Evolutionary conservation across 305 asterid species (phyloP), one percentile per base, ranked within the genome.

Genomic region (Fraxinus sp.): DNA sequence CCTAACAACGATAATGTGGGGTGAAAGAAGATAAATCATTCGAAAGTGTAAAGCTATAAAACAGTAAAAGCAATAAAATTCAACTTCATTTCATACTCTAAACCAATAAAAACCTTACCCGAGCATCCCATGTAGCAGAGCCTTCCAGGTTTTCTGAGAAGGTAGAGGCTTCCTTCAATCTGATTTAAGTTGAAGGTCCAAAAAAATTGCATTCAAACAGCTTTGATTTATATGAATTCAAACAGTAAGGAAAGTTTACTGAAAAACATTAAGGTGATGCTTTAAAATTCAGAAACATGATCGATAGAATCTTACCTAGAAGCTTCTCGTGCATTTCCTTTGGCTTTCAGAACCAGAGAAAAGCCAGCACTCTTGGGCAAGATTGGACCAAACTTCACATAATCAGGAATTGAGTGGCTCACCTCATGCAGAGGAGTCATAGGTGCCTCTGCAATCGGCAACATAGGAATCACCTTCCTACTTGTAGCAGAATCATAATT

Each of bases 391-490:
- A 94, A 94, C 86, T 93, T 93, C 0, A 93, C 95, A 73, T 88
- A 94, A 83, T 94, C 97, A 76, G 98, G 98, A 80, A 94, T 86
- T 18, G 86, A 83, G 13, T 80, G 88, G 81, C 89, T 90, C 77
- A 91, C 80, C 81, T 94, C 98, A 28, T 88, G 94, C 87, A 92
- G 79, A 33, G 97, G 97, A 77, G 94, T 91, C 97, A 87, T 86
- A 0, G 97, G 98, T 1, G 98, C 92, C 90, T 94, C 98, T 3
- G 89, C 97, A 46, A 94, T 94, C 1, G 98, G 98, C 68, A 94
- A 57, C 98, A 94, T 87, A 18, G 97, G 98, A 52, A 93, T 86
- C 77, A 28, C 71, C 87, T 85, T 91, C 90, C 93, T 90, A 72
- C 92, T 82, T 0, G 91, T 89, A 28, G 90, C 87, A 46, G 93